Evolutionary conservation across 2,329 filamentous ascomycete species (phyloP), one percentile per base, ranked within the genome.

Genomic region (Pseudogymnoascus sp.): DNA sequence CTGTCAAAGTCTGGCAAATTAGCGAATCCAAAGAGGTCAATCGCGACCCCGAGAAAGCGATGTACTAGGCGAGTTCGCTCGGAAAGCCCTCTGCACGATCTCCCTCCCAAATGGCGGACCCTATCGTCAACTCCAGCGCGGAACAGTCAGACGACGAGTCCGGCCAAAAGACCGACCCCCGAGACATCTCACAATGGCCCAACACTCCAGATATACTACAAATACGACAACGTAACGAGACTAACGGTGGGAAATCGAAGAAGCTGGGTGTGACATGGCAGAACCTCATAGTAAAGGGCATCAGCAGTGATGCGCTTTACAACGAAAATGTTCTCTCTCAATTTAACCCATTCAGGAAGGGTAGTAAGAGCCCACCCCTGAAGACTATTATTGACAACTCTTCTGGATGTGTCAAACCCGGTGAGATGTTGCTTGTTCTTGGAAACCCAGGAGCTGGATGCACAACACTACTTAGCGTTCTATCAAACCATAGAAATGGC

Each of bases 221-320:
- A 22, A 22, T 22, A 22, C 22, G 22, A 22, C 22, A 22, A 22
- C 22, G 22, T 22, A 22, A 22, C 22, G 22, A 22, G 22, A 22
- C 22, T 22, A 22, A 22, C 22, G 22, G 22, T 22, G 22, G 22
- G 22, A 22, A 22, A 22, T 22, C 22, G 22, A 22, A 22, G 77
- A 85, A 88, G 67, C 88, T 91, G 62, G 88, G 89, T 35, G 88
- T 91, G 0, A 82, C 89, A 64, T 95, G 90, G 89, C 84, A 94
- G 60, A 79, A 81, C 18, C 75, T 95, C 57, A 89, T 88, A 0
- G 90, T 94, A 38, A 85, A 83, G 70, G 90, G 90, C 12, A 22
- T 58, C 18, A 37, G 30, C n/a, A 82, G 87, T 64, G 88, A 89
- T 20, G 89, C 89, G 34, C 79, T 82, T 59, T 85, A 87, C 18